Evolutionary conservation across 2,329 filamentous ascomycete species (phyloP).

Genomic region (Esteya vermicola): DNA sequence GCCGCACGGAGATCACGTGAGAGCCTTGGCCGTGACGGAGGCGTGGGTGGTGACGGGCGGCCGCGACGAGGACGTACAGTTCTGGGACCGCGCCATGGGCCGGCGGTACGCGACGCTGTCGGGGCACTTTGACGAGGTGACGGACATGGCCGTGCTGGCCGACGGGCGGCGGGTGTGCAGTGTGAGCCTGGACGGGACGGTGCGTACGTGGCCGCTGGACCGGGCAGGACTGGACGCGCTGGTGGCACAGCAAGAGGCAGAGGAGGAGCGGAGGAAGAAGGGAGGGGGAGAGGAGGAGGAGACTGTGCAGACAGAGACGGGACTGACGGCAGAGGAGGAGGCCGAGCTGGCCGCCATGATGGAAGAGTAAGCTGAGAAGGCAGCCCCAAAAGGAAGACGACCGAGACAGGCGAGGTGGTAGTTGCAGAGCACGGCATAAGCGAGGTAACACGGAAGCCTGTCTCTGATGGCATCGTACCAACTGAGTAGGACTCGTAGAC

Average conservation of each 20-base stretch:
- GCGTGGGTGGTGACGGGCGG: constrained; percentile 78
- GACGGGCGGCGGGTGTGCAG: constrained; percentile 50
- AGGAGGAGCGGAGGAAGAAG: constrained; percentile 60
- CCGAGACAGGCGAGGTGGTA: too few relatives aligned
- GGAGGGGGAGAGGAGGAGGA: constrained; percentile 58
- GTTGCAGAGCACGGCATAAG: too few relatives aligned
- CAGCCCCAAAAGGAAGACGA: too few relatives aligned
- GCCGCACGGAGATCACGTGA: constrained; percentile 78
- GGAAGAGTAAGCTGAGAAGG: constrained; percentile 37
- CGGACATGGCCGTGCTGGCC: constrained; percentile 54
- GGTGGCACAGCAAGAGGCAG: constrained; percentile 31
- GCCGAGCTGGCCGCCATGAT: constrained; percentile 80
- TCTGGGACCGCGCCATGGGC: constrained; percentile 69
- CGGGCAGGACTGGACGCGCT: constrained; percentile 40
- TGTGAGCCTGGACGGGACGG: constrained; percentile 78
- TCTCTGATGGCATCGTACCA: too few relatives aligned
- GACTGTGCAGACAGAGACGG: constrained; percentile 11
- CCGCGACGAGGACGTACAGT: constrained; percentile 77
- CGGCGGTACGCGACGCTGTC: constrained; percentile 59
- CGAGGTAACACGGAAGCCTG: too few relatives aligned
- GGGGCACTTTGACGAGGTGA: constrained; percentile 91
- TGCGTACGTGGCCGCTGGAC: constrained; percentile 68
- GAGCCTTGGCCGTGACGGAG: constrained; percentile 62
- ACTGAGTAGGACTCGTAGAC: too few relatives aligned
- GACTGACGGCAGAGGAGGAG: constrained; percentile 79